Evolutionary conservation across 371 early-diverging fungal genomes (phyloP).

Genomic region (Mucor mucedo): DNA sequence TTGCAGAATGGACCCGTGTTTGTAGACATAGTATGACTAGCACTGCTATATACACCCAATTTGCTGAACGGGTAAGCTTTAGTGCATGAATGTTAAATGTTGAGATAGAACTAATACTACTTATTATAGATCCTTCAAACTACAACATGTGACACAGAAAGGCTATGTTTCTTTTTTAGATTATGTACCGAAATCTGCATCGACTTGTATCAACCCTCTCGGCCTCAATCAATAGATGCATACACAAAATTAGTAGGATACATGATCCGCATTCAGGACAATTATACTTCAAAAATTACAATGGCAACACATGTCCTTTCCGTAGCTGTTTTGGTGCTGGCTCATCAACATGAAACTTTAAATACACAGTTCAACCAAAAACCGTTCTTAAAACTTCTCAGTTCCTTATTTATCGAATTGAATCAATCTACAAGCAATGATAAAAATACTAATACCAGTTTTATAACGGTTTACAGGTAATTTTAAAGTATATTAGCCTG

Average conservation of each 20-base stretch:
- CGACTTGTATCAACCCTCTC: constrained; percentile 30
- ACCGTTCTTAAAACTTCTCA: constrained; percentile 88
- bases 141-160: constrained; percentile 26
- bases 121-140: constrained; percentile 24
- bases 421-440: constrained; percentile 57
- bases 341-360: constrained; percentile 80
- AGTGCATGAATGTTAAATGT: background rate
- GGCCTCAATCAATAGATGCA: constrained; percentile 70
- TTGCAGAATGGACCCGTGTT: constrained; percentile 88
- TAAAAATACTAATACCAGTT: constrained; percentile 15
- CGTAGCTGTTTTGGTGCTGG: constrained; percentile 81
- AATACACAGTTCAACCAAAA: constrained; percentile 86
- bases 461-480: constrained; percentile 41
- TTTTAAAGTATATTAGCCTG: background rate
- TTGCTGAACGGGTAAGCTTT: constrained; percentile 24
- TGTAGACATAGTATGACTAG: constrained; percentile 79
- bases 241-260: constrained; percentile 80
- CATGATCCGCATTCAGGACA: constrained; percentile 56
- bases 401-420: constrained; percentile 81
- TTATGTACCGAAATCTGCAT: constrained; percentile 42
- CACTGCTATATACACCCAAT: constrained; percentile 65
- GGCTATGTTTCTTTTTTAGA: constrained; percentile 45
- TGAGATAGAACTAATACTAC: background rate
- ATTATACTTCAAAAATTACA: constrained; percentile 58
- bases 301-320: constrained; percentile 80